A percentile compares a stretch with the other conserved stretches of the same genome.
Conservation (phyloP, 2,329 filamentous ascomycete genomes). For the Monilinia fructicola region DNA sequence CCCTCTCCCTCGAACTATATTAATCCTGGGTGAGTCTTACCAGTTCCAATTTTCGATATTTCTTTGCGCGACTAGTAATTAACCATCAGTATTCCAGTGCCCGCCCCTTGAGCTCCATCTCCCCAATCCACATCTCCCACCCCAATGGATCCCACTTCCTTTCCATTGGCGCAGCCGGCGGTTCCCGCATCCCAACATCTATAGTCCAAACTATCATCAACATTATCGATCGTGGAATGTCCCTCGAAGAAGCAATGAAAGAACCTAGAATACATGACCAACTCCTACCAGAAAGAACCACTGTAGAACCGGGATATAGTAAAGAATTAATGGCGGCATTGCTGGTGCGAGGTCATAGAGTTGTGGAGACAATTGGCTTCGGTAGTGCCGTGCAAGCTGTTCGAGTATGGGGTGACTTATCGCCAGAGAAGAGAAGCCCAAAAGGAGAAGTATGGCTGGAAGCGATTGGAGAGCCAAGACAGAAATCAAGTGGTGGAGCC, state of each 20-base stretch:
- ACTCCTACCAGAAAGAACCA: slow-evolving; percentile 67
- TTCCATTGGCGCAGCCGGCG: slow-evolving; percentile 74
- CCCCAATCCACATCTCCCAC: slow-evolving; percentile 62
- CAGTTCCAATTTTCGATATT: too few species aligned
- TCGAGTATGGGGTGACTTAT: slow-evolving; percentile 61
- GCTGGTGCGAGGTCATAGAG: slow-evolving; percentile 64
- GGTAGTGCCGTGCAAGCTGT: slow-evolving; percentile 72
- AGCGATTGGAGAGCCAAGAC: slow-evolving; percentile 72
- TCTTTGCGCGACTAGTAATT: not conserved
- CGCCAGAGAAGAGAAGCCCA: slow-evolving; percentile 75
- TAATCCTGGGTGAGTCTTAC: slow-evolving; percentile 44
- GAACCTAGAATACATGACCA: slow-evolving; percentile 78
- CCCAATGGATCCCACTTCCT: slow-evolving; percentile 65
- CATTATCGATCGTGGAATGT: slow-evolving; percentile 63
- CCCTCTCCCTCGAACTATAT: slow-evolving; percentile 81
- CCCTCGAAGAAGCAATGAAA: slow-evolving; percentile 60
- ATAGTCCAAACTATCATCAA: slow-evolving; percentile 74
- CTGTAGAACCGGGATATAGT: slow-evolving; percentile 69
- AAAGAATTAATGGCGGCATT: slow-evolving; percentile 64
- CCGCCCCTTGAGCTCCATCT: slow-evolving; percentile 79
- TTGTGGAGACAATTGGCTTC: slow-evolving; percentile 65
- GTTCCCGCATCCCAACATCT: slow-evolving; percentile 78
- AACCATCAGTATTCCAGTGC: slow-evolving; percentile 55
- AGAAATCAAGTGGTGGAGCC: slow-evolving; percentile 53
- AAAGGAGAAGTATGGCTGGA: slow-evolving; percentile 77